Evolutionary conservation across 2,329 filamentous ascomycete species (phyloP).

Genomic region (Chaetomium sp.): DNA sequence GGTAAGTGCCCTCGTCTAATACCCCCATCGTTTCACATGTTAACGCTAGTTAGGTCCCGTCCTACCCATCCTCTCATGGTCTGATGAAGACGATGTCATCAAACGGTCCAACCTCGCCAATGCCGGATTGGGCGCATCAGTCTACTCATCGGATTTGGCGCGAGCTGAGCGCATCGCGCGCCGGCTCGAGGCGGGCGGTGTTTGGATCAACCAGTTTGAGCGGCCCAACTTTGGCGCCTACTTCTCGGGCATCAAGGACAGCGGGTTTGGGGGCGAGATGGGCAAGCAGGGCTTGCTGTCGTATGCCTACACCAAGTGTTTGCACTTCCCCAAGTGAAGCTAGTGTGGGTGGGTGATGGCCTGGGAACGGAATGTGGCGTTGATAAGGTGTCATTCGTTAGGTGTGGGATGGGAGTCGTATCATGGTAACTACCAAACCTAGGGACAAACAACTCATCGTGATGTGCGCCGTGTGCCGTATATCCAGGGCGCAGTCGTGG

Average conservation of each 20-base stretch:
- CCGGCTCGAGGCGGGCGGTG: conserved; percentile 57
- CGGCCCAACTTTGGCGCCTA: conserved; percentile 39
- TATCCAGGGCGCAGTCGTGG: neutral
- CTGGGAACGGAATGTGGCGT: neutral
- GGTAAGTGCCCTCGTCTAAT: conserved; percentile 44
- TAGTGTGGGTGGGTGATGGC: neutral
- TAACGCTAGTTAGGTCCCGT: conserved; percentile 55
- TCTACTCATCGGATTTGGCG: conserved; percentile 58
- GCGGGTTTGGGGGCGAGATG: conserved; percentile 42
- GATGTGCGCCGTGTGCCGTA: neutral
- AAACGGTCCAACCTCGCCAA: conserved; percentile 55
- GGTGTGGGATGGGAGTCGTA: neutral
- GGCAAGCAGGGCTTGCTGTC: conserved; percentile 41
- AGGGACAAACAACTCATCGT: too few relatives aligned
- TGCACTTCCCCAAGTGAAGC: conserved; percentile 38
- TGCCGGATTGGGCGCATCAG: conserved; percentile 58
- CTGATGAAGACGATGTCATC: conserved; percentile 61
- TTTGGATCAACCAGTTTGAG: conserved; percentile 58
- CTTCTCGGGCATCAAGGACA: conserved; percentile 42
- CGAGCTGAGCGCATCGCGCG: conserved; percentile 55
- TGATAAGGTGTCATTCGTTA: neutral
- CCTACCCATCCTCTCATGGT: conserved; percentile 64
- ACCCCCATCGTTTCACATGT: neutral
- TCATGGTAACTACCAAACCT: neutral
- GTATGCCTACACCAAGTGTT: conserved; percentile 40